These are phyloP conservation scores for Guillardia theta DNA, from an alignment of 78 protist species.

Conservation along the genomic window DNA sequence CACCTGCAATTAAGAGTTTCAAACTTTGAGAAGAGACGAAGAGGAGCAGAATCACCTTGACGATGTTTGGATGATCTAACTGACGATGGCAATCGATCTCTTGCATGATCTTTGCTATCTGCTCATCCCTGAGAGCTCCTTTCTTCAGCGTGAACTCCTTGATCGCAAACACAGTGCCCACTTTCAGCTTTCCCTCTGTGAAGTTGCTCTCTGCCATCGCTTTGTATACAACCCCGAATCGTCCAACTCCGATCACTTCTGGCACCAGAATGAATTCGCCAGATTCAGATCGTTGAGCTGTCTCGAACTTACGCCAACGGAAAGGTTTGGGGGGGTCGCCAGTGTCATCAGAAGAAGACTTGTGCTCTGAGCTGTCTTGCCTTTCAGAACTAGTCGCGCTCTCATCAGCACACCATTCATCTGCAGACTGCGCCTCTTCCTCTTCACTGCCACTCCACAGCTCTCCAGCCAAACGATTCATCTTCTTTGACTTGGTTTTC, in stretches of 20 bases:
- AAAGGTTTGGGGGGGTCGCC: too few species aligned
- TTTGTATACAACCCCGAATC: neutral
- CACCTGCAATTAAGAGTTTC: neutral
- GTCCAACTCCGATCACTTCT: neutral
- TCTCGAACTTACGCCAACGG: too few species aligned
- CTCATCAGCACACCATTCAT: too few species aligned
- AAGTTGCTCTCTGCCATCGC: neutral
- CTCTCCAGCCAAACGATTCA: neutral
- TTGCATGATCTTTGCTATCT: neutral
- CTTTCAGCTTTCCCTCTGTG: neutral
- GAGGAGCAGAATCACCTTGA: neutral
- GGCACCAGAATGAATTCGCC: neutral
- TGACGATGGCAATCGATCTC: slow-evolving; percentile 4
- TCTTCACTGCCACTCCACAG: neutral
- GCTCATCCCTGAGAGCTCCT: neutral
- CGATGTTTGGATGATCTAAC: neutral
- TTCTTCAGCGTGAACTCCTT: neutral
- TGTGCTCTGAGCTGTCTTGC: too few species aligned
- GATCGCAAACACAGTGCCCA: neutral
- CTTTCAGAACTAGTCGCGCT: too few species aligned
- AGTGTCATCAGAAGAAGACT: too few species aligned
- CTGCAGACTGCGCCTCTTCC: too few species aligned
- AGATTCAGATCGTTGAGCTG: too few species aligned
- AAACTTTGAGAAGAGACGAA: neutral
- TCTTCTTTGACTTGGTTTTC: neutral